These are phyloP conservation scores for Phytophthora multivora DNA, from an alignment of 352 stramenopile genomes.

Conservation along the genomic window DNA sequence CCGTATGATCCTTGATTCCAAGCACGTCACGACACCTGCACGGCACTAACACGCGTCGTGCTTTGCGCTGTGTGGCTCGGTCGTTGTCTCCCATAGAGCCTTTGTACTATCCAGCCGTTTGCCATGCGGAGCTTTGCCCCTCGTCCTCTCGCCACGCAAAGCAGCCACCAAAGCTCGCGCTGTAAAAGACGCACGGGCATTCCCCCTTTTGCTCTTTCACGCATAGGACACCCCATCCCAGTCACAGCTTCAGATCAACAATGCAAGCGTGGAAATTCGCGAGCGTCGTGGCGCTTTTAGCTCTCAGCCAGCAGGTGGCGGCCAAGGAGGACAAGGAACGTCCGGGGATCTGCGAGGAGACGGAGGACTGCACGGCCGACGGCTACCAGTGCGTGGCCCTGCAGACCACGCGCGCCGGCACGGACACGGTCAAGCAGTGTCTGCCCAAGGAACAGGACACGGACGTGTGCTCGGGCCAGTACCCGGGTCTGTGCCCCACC, in stretches of 20 bases:
- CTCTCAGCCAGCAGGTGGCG: conserved; percentile 38
- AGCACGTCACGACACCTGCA: conserved; percentile 4
- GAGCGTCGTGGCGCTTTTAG: conserved; percentile 37
- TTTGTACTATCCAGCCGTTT: conserved; percentile 23
- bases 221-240: conserved; percentile 20
- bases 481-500: conserved; percentile 63
- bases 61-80: conserved; percentile 33
- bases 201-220: conserved; percentile 32
- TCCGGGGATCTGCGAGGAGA: conserved; percentile 64
- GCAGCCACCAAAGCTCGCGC: conserved; percentile 9
- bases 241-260: conserved; percentile 15
- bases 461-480: conserved; percentile 70
- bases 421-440: conserved; percentile 75
- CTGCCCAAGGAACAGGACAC: conserved; percentile 61
- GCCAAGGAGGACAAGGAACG: conserved; percentile 35
- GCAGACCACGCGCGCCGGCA: conserved; percentile 63
- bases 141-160: conserved; percentile 24
- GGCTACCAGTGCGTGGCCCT: conserved; percentile 74
- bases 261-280: conserved; percentile 53
- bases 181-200: conserved; percentile 15
- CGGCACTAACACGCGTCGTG: conserved; percentile 33
- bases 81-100: conserved; percentile 28
- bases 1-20: conserved; percentile 1
- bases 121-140: conserved; percentile 19
- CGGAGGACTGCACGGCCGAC: conserved; percentile 49